Evolutionary conservation across 202 grass and related monocot species (phyloP), one percentile per base, ranked within the genome.

Genomic region (Alloteropsis angusta): DNA sequence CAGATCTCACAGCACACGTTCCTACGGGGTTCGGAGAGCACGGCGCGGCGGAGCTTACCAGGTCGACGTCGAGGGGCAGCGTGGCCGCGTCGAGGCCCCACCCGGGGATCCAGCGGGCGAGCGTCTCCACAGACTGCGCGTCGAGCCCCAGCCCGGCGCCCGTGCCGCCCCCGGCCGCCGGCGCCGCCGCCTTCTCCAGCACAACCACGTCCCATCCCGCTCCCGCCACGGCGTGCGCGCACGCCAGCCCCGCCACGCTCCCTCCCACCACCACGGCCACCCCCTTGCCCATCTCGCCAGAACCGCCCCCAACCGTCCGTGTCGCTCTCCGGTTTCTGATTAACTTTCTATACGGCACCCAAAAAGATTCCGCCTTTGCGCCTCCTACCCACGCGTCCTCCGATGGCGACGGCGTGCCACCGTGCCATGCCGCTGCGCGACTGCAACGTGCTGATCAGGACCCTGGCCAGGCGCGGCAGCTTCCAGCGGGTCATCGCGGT

Each of bases 131-230:
- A 68, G 94, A 88, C 74, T 94, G 91, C 46, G 76, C 69, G 39
- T 94, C 94, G 57, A 97, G 91, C 32, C 91, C 89, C 17, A 97
- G 91, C 26, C 94, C 91, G 48, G 94, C 91, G 41, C 91, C 94
- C 17, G 91, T 97, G 65, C 87, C 87, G 74, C 60, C 75, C n/a
- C 83, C 79, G 47, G 77, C 59, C 21, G 89, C 76, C 81, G 87
- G 78, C 50, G 57, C 87, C 30, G 65, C 65, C 69, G 91, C 83
- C 55, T 91, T 94, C 89, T 97, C 94, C 80, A 94, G 39, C 45
- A 97, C 87, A 46, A 90, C 76, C 34, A 44, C 65, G 22, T 86
- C 64, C 96, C 92, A 95, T 18, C 89, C 89, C 66, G 63, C 87
- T 12, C 48, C 71, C 52, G 89, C 83, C 48, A 79, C 75, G 28